Base-by-base conservation (phyloP, 1,139 yeast genomes). In the Geotrichum europaeum region DNA sequence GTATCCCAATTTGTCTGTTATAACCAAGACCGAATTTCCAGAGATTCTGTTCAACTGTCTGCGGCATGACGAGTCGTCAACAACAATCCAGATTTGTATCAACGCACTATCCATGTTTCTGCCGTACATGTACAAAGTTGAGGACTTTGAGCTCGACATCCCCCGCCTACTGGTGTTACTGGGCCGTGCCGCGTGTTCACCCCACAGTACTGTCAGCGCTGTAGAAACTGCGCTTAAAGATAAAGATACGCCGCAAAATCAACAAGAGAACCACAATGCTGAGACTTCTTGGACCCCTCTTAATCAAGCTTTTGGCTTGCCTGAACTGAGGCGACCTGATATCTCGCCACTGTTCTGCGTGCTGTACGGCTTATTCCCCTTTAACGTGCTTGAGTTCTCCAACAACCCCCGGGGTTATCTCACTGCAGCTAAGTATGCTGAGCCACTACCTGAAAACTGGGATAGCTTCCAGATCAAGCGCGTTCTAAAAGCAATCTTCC, bases 301-400 rank as follows among this genome's bases (percentile, higher is more conserved):
- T 9, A 68, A 66, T 13, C 68, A 65, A 32, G 62, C 64, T 9
- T 67, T 65, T 18, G 65, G 63, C 20, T 60, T 64, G 28, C 66
- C 66, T 13, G 70, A 68, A 34, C 62, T 63, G 15, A 60, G 66
- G 15, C 60, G 61, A 13, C 68, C 71, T 1, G 64, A 71, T 49
- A 65, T 71, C 45, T 63, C 69, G 2, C 73, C 77, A 12, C 66
- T 79, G 18, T 77, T 75, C 56, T 79, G 85, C 0, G 72, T 82
- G 45, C 68, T 85, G 1, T 86, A 86, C 66, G 90, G 88, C 0
- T 69, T 85, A n/a, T 85, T 79, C 65, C 89, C 90, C 0, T 72
- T 77, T 36, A 82, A 83, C 65, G 70, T 84, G 3, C 67, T 79
- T 45, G 68, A 71, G 5, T 85, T 83, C 66, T 65, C 80, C 22